Evolutionary conservation across 2,329 filamentous ascomycete species (phyloP).

Genomic region (Xylaria sp.): DNA sequence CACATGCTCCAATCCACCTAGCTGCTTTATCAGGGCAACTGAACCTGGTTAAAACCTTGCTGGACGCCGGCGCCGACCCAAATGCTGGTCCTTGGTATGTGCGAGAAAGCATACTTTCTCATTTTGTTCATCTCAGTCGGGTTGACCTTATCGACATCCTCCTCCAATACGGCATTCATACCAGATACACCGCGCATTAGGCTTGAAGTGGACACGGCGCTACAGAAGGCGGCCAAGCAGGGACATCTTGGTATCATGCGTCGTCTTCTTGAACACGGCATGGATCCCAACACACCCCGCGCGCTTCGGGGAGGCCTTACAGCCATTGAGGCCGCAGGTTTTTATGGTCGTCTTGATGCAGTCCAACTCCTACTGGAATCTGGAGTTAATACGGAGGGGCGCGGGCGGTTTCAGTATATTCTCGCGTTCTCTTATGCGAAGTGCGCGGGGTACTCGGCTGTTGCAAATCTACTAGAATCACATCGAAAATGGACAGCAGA

Average conservation of each 20-base stretch:
- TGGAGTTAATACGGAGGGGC: too few species aligned
- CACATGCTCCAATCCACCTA: neutral
- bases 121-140: neutral
- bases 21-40: neutral
- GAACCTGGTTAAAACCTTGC: neutral
- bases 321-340: neutral
- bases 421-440: too few species aligned
- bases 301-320: neutral
- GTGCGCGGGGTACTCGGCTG: too few species aligned
- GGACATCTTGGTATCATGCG: conserved; percentile 4
- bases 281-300: neutral
- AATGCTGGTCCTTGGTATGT: conserved; percentile 2
- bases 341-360: conserved; percentile 2
- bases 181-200: neutral
- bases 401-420: too few species aligned
- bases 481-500: too few species aligned
- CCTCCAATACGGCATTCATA: neutral
- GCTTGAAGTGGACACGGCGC: neutral
- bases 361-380: conserved; percentile 3
- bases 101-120: neutral
- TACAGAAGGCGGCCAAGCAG: neutral
- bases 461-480: too few species aligned
- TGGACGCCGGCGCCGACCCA: conserved; percentile 1
- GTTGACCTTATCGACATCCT: conserved; percentile 1
- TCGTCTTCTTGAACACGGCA: neutral